Conservation (phyloP, 1,284 basidiomycete genomes). For the Heimioporus punctisporus region DNA sequence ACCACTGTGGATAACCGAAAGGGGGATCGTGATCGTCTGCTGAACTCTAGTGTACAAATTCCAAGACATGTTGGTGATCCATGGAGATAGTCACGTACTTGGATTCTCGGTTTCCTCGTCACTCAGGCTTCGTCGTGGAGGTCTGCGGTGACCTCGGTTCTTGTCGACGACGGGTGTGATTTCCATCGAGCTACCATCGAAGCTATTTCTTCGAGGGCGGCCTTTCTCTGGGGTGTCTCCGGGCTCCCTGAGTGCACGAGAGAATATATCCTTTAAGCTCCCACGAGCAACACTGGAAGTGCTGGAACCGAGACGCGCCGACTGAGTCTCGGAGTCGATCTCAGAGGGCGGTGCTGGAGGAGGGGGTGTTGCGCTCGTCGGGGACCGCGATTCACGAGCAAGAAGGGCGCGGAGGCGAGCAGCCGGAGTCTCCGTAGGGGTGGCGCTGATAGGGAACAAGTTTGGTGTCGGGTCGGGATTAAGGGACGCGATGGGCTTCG, state of each 20-base stretch:
- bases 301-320: conserved; percentile 40
- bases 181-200: conserved; percentile 63
- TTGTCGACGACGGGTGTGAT: conserved; percentile 48
- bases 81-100: conserved; percentile 44
- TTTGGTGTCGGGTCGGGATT: conserved; percentile 20
- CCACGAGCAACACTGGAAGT: conserved; percentile 54
- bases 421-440: conserved; percentile 45
- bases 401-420: conserved; percentile 60
- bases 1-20: conserved; percentile 45
- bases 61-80: conserved; percentile 1
- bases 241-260: conserved; percentile 58
- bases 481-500: conserved; percentile 23
- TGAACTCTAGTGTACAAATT: conserved; percentile 28
- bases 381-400: conserved; percentile 40
- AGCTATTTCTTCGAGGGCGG: conserved; percentile 47
- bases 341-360: conserved; percentile 46
- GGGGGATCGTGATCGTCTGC: conserved; percentile 37
- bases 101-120: conserved; percentile 67
- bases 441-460: conserved; percentile 11
- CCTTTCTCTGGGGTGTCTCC: conserved; percentile 61
- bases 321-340: conserved; percentile 63
- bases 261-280: conserved; percentile 64
- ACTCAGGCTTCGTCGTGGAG: conserved; percentile 59
- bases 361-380: conserved; percentile 33
- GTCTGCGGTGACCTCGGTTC: conserved; percentile 47